These are phyloP conservation scores for Globisporangium takayamanum DNA, from an alignment of 352 stramenopile species.

Conservation along the genomic window DNA sequence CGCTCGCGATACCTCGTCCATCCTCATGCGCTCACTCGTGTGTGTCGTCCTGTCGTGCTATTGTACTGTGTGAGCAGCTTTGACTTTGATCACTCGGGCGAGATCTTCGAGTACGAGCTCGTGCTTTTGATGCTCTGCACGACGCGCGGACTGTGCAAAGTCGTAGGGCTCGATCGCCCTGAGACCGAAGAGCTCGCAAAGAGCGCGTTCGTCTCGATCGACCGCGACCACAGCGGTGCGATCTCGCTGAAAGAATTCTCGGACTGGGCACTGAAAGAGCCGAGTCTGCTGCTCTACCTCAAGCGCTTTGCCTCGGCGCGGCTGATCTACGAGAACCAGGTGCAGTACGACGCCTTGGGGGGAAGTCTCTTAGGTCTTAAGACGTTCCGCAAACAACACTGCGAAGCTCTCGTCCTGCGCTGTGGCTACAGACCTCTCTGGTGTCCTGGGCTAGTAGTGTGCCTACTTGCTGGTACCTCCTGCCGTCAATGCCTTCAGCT, in stretches of 20 bases:
- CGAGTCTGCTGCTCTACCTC: conserved; percentile 42
- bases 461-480: too few species aligned
- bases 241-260: conserved; percentile 64
- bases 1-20: neutral
- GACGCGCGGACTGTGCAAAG: conserved; percentile 66
- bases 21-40: neutral
- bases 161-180: conserved; percentile 48
- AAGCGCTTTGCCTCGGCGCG: conserved; percentile 53
- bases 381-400: too few species aligned
- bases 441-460: too few species aligned
- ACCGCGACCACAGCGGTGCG: conserved; percentile 40
- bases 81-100: conserved; percentile 69
- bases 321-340: conserved; percentile 66
- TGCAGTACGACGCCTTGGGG: conserved; percentile 50
- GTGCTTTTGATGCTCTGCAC: conserved; percentile 69
- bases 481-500: too few species aligned
- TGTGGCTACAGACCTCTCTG: too few species aligned
- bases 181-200: conserved; percentile 33
- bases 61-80: conserved; percentile 23
- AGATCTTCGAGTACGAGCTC: conserved; percentile 59
- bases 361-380: too few species aligned
- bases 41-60: neutral
- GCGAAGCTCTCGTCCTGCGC: too few species aligned
- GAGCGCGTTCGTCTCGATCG: conserved; percentile 48
- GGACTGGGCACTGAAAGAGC: conserved; percentile 46